Base-by-base conservation (phyloP, 163 green algal species). In the Prototheca wickerhamii region DNA sequence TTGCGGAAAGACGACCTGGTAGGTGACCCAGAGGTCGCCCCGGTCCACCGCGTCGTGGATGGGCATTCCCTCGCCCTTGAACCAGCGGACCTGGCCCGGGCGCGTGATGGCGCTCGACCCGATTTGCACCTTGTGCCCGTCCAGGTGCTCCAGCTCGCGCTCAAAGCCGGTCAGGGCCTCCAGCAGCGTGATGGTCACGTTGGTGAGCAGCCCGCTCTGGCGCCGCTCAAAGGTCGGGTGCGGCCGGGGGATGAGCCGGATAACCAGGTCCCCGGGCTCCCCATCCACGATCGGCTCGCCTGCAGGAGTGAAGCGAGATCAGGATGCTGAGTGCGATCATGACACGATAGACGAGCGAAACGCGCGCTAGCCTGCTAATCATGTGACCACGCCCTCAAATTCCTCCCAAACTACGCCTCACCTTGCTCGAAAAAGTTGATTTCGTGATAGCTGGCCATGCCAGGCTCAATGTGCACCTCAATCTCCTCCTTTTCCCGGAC, bases 371-470 rank as follows among this genome's bases (percentile, higher is more conserved):
- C n/a, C n/a, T n/a, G n/a, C n/a, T n/a, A n/a, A n/a, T 54, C 46
- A 21, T 54, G 12, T 25, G 23, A 54, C 46, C 46, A 12, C 1
- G 0, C 23, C 46, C 18, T 18, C 46, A 12, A 54, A 21, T 8
- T 5, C 12, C 46, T 12, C 12, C 1, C 12, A 6, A 25, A 12
- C 12, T 28, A 6, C 12, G 1, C 30, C 4, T 28, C 65, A 3
- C 58, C 73, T 69, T 98, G 87, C 75, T 98, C 93, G 69, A 97
- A 98, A 60, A 98, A 96, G 0, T 65, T 73, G 59, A 99, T 95
- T 63, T 92, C 72, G 76, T 98, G 85, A 4, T 85, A 81, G 21
- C 96, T 76, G 1, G 64, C 51, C 85, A 94, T 96, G 65, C 94
- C 94, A 17, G 89, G 82, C 69, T 98, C 91, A 42, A 98, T 82